Conservation (phyloP, 2,329 filamentous ascomycete genomes). For the Exophiala sp. region DNA sequence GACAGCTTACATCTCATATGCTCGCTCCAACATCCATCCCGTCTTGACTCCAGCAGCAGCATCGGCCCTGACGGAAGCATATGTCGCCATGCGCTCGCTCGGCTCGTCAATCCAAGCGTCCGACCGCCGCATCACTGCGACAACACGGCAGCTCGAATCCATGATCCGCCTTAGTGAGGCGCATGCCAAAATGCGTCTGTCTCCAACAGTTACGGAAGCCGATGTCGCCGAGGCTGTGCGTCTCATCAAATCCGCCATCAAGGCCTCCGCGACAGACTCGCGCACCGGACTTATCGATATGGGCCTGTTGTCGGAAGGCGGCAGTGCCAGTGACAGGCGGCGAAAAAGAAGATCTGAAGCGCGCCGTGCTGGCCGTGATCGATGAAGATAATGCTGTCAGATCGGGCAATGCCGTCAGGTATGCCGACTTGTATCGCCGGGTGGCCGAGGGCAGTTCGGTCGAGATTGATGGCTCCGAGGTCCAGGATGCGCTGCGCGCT, state of each 20-base stretch:
- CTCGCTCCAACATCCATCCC: conserved; percentile 78
- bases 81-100: conserved; percentile 91
- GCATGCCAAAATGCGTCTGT: conserved; percentile 94
- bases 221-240: conserved; percentile 90
- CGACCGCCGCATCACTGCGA: conserved; percentile 95
- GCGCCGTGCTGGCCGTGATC: conserved; percentile 64
- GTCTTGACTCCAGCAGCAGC: conserved; percentile 72
- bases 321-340: conserved; percentile 76
- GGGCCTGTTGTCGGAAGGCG: conserved; percentile 91
- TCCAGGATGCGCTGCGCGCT: conserved; percentile 70
- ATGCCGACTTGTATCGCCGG: conserved; percentile 68
- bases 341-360: conserved; percentile 78
- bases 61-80: conserved; percentile 76
- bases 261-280: conserved; percentile 92
- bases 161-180: conserved; percentile 98
- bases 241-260: conserved; percentile 86
- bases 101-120: conserved; percentile 79
- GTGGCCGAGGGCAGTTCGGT: conserved; percentile 65
- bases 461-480: conserved; percentile 70
- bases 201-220: conserved; percentile 63
- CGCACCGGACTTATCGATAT: conserved; percentile 92
- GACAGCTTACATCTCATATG: conserved; percentile 95
- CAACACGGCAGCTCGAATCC: conserved; percentile 89
- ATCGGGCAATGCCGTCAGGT: conserved; percentile 60
- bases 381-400: conserved; percentile 54